Evolutionary conservation across 257 asterid genomes (phyloP), one percentile per base, ranked within the genome.

Genomic region (Solanum pinnatisectum): DNA sequence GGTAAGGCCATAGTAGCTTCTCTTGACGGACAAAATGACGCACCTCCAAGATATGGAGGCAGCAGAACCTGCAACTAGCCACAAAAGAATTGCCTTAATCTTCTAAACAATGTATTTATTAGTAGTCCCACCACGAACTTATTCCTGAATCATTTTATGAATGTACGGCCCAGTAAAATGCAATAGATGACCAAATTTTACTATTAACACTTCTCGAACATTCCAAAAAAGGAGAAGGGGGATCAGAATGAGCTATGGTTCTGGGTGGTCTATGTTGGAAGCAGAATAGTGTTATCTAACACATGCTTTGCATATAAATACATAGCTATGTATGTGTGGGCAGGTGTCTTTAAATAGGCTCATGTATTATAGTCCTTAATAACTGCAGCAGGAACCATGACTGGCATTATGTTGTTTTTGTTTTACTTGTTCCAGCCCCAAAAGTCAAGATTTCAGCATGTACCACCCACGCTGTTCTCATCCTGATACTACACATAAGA

Each of bases 41-140:
- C 85, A 88, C 89, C 84, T 86, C 91, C 89, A 71, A 87, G 90
- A 90, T 90, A 89, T 77, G 91, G 94, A 83, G 92, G 91, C 78
- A 92, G 86, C 83, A 89, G 95, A 84, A 90, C 91, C 95, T 93
- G 93, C 27, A 84, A 78, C 74, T 46, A 78, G 65, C 70, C 39
- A 88, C 52, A 89, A 32, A 79, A 85, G 79, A 46, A 81, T 82
- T 33, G 22, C 30, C 32, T 67, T 33, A 65, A 86, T 8, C 77
- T 18, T 73, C 46, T 27, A 56, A 30, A 42, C 20, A 10, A 16
- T 6, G 49, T 63, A 63, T 39, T 5, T 60, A 46, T n/a, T 25
- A 72, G 84, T 27, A 72, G 84, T 44, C 25, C 49, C 65, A 27
- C 67, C 65, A 27, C 65, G 2, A 27, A 44, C 65, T 40, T 77